Conservation (phyloP, 179 eudicot genomes). For the Carnegiea gigantea region DNA sequence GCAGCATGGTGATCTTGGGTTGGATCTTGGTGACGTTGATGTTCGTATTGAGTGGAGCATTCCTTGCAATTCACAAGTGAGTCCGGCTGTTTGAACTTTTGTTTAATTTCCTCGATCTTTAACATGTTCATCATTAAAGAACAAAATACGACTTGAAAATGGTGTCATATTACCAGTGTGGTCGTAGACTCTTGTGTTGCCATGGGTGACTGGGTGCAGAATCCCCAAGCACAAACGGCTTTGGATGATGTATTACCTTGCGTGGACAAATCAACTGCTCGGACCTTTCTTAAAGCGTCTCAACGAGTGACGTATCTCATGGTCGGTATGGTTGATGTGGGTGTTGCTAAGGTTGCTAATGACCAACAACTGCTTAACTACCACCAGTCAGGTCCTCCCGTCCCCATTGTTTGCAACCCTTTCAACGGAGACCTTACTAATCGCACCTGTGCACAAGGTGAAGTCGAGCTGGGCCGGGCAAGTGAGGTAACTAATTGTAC, state of each 20-base stretch:
- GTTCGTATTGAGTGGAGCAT: constrained; percentile 56
- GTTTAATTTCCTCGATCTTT: no score
- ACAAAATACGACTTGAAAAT: no score
- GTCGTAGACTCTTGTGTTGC: constrained; percentile 72
- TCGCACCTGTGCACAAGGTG: constrained; percentile 44
- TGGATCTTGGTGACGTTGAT: constrained; percentile 67
- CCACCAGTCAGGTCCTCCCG: constrained; percentile 61
- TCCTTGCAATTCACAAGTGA: constrained; percentile 68
- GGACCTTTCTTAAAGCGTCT: constrained; percentile 36
- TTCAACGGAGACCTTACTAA: constrained; percentile 39
- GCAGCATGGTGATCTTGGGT: constrained; percentile 61
- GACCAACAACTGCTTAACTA: constrained; percentile 14
- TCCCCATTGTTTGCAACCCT: constrained; percentile 64
- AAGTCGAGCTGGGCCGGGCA: constrained; percentile 53
- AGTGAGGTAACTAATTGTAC: constrained; percentile 37
- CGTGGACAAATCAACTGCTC: constrained; percentile 41
- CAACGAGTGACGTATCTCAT: constrained; percentile 46
- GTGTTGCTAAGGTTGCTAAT: constrained; percentile 39
- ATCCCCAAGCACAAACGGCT: constrained; percentile 60
- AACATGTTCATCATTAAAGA: no score
- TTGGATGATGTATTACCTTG: constrained; percentile 63
- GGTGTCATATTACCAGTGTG: constrained; percentile 37
- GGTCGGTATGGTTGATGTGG: constrained; percentile 37
- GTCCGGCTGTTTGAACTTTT: constrained; percentile 13
- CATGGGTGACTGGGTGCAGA: constrained; percentile 65